phyloP scores from a whole-genome alignment of 208 protist genomes.

The Crithidia acanthocephali region DNA sequence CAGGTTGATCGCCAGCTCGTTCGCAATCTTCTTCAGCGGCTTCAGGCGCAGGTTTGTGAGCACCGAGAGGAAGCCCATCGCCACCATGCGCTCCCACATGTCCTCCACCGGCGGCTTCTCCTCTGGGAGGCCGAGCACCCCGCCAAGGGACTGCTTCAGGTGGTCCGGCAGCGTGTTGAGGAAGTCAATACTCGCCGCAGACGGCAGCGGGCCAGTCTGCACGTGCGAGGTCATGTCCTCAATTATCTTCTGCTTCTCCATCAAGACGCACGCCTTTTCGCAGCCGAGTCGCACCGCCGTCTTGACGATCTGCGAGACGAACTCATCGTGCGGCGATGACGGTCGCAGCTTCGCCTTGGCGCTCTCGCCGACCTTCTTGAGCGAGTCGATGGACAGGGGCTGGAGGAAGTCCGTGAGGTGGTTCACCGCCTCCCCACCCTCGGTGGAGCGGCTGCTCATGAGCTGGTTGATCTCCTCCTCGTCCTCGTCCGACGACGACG shows the following conservation, averaged over 20 bases:
- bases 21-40: constrained; percentile 88
- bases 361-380: constrained; percentile 91
- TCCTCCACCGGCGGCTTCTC: constrained; percentile 81
- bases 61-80: constrained; percentile 89
- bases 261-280: constrained; percentile 87
- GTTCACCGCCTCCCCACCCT: constrained; percentile 62
- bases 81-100: constrained; percentile 93
- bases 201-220: constrained; percentile 75
- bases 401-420: constrained; percentile 86
- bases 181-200: constrained; percentile 85
- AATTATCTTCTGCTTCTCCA: constrained; percentile 92
- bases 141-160: constrained; percentile 70
- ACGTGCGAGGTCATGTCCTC: constrained; percentile 87
- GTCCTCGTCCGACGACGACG: constrained; percentile 68
- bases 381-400: constrained; percentile 85
- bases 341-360: constrained; percentile 89
- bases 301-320: constrained; percentile 85
- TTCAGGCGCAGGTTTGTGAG: constrained; percentile 89
- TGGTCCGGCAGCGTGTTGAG: constrained; percentile 83
- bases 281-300: constrained; percentile 84
- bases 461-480: constrained; percentile 49
- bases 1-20: constrained; percentile 71
- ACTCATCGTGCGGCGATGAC: constrained; percentile 77
- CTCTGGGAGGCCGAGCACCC: constrained; percentile 77
- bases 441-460: constrained; percentile 46